Evolutionary conservation across 2,329 filamentous ascomycete genomes (phyloP), one percentile per base, ranked within the genome.

Genomic region (Karstenula rhodostoma): DNA sequence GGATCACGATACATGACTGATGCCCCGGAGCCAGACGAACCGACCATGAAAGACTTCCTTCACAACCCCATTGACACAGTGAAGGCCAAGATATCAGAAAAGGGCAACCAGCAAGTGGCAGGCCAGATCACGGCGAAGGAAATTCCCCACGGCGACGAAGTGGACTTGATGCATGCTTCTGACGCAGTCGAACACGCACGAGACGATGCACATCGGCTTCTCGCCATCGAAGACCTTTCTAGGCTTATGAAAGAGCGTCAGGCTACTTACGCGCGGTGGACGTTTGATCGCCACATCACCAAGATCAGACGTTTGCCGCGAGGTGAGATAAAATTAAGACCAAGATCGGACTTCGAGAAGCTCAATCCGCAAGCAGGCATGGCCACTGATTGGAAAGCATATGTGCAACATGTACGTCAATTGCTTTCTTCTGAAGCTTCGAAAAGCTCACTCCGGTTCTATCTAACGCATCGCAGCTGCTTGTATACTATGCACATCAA

Each of bases 121-220:
- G 68, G 64, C 9, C 71, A 75, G 63, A 44, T 76, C 22, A 69
- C 67, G 70, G 81, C 86, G 12, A 89, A 77, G 78, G 74, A 77
- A 47, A 60, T 78, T 7, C 69, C 78, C 4, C 73, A 77, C 50
- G 71, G 76, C 10, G 66, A 74, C 19, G 74, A 80, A 15, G 70
- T 79, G 1, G 71, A 79, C 27, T 68, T 79, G 8, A 48, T 80
- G 8, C 71, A 75, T 19, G 77, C 75, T 1, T 64, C 75, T 4
- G 70, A 73, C 55, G 64, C 56, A 25, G 61, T 67, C 8, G 61
- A 67, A 23, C 49, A 47, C 29, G 70, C 64, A n/a, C 37, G 40
- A 27, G 63, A 59, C 1, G 63, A 67, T 33, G 37, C 53, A 1
- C 64, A 70, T 33, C 63, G 60, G 33, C n/a, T 62, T 2, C 47